A percentile compares a stretch with the other conserved stretches of the same genome.
phyloP scores from a whole-genome alignment of 2,329 filamentous ascomycete species.

The Fusarium sarcochroum region DNA sequence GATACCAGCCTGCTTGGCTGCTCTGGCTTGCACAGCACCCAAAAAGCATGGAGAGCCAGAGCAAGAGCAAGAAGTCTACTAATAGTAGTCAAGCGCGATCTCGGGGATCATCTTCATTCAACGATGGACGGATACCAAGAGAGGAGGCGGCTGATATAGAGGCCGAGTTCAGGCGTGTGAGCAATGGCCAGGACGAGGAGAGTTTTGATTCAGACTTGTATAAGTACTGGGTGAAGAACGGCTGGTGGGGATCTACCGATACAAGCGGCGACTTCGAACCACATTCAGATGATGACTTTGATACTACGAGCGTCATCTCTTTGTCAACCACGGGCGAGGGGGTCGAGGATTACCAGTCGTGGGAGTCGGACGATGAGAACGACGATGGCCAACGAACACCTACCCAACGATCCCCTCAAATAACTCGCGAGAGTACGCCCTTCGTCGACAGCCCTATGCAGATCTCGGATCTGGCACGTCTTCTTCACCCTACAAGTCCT shows the following conservation, averaged over 20 bases:
- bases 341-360: slow-evolving; percentile 63
- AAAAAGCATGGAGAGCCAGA: slow-evolving; percentile 48
- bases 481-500: slow-evolving; percentile 83
- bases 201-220: slow-evolving; percentile 83
- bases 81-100: slow-evolving; percentile 27
- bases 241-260: slow-evolving; percentile 88
- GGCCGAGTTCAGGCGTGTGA: slow-evolving; percentile 76
- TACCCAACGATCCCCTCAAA: slow-evolving; percentile 72
- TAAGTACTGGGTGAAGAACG: slow-evolving; percentile 85
- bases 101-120: slow-evolving; percentile 14
- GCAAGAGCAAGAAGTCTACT: slow-evolving; percentile 19
- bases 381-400: slow-evolving; percentile 76
- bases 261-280: slow-evolving; percentile 83
- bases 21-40: slow-evolving; percentile 64
- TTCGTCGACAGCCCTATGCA: slow-evolving; percentile 74
- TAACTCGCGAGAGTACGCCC: slow-evolving; percentile 68
- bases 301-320: slow-evolving; percentile 86
- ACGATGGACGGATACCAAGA: slow-evolving; percentile 67
- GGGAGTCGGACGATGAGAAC: slow-evolving; percentile 61
- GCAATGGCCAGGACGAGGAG: slow-evolving; percentile 66
- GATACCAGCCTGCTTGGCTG: slow-evolving; percentile 65
- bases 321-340: slow-evolving; percentile 58
- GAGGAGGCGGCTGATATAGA: slow-evolving; percentile 84
- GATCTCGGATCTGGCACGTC: slow-evolving; percentile 78
- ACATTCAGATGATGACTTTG: slow-evolving; percentile 69